Base-by-base conservation (phyloP, 352 stramenopile species). In the Phytopythium montanum region DNA sequence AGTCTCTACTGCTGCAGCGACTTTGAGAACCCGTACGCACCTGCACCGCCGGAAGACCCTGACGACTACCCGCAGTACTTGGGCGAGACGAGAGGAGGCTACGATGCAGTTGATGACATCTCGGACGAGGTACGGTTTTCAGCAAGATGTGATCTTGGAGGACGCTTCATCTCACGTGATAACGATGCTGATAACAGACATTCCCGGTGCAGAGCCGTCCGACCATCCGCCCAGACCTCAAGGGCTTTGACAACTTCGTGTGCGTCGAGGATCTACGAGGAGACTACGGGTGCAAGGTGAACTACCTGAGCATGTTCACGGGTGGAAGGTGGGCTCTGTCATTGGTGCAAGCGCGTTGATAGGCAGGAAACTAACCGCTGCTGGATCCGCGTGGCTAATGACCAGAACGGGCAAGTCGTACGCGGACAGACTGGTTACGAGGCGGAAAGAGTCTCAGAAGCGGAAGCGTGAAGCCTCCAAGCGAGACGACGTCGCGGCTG, bases 301-400 rank as follows among this genome's bases (percentile, higher is more conserved):
- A 88, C 45, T 91, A 88, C 59, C 72, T 51, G n/a, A 72, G 71
- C 45, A 88, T 91, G 79, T 91, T 91, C 51, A 75, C 74, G 7
- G 81, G 85, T 10, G 78, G 80, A 46, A 82, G 77, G 81, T 89
- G 54, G 29, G 66, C 53, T 36, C 10, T 34, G 29, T 34, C 36
- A 2, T n/a, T 26, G 16, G 6, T 10, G 4, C 8, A 0, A 1
- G 23, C 21, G 10, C 10, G 42, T 23, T 50, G 28, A 2, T 50
- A 8, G 0, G 10, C 0, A n/a, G 12, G 10, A n/a, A 2, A 2
- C 44, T 50, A 23, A 50, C 23, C 13, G 2, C 18, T n/a, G 2
- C 18, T n/a, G 29, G 23, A 19, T n/a, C 23, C 10, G 10, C n/a
- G 29, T 50, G 23, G 2, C 10, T 52, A 6, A 45, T 23, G 12